These are phyloP conservation scores for Podospora didyma DNA, from an alignment of 495 filamentous ascomycete genomes.

Conservation along the genomic window DNA sequence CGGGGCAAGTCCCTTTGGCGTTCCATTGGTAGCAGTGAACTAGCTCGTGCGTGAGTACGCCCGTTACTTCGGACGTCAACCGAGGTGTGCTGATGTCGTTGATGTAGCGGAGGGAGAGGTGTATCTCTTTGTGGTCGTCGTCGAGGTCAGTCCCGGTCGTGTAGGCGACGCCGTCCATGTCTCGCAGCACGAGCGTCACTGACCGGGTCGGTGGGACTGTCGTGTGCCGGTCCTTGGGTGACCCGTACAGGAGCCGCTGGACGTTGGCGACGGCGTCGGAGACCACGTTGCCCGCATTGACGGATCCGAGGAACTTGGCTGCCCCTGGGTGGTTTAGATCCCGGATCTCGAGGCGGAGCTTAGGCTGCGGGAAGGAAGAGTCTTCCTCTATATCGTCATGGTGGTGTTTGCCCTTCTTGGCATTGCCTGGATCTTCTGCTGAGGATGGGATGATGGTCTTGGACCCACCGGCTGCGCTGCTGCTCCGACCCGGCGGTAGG, in stretches of 20 bases:
- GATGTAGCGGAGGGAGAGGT: slow-evolving; percentile 80
- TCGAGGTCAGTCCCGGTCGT: slow-evolving; percentile 82
- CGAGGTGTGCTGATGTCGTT: slow-evolving; percentile 32
- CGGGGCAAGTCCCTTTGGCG: slow-evolving; percentile 58
- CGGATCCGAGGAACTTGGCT: slow-evolving; percentile 55
- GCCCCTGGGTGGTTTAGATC: slow-evolving; percentile 65
- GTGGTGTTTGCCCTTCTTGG: background rate
- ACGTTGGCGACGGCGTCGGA: slow-evolving; percentile 60
- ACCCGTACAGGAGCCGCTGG: slow-evolving; percentile 58
- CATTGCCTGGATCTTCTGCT: no score
- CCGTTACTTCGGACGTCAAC: slow-evolving; percentile 63
- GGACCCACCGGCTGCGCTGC: background rate
- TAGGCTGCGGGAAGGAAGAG: slow-evolving; percentile 46
- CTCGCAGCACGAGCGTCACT: slow-evolving; percentile 79
- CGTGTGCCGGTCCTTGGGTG: slow-evolving; percentile 33
- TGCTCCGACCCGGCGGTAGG: slow-evolving; percentile 2
- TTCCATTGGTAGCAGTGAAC: slow-evolving; percentile 95
- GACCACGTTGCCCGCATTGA: slow-evolving; percentile 56
- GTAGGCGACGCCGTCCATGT: slow-evolving; percentile 82
- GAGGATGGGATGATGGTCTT: no score
- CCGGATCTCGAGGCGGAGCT: slow-evolving; percentile 64
- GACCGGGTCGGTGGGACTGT: slow-evolving; percentile 56
- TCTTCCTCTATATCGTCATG: background rate
- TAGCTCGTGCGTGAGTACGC: slow-evolving; percentile 87
- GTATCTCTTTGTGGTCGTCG: slow-evolving; percentile 90